A percentile compares a stretch with the other conserved stretches of the same genome.
Conservation (phyloP, 495 filamentous ascomycete species). For the Lasiosphaeria ovina region DNA sequence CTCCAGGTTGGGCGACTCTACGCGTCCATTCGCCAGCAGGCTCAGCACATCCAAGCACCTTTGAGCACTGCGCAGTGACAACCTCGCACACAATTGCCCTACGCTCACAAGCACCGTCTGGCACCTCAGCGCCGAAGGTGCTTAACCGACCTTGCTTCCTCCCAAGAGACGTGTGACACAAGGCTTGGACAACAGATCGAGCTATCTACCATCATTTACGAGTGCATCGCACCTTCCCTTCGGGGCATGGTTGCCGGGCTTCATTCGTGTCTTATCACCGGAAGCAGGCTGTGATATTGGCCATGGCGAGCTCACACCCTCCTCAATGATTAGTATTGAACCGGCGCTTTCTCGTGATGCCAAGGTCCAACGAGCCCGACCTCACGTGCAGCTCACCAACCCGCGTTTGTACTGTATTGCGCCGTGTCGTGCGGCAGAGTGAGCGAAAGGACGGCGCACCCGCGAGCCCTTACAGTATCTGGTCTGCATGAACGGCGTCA, state of each 20-base stretch:
- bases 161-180: constrained; percentile 7
- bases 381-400: background rate
- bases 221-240: constrained; percentile 23
- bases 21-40: constrained; percentile 16
- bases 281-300: background rate
- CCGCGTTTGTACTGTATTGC: background rate
- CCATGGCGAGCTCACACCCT: background rate
- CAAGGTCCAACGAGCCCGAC: background rate
- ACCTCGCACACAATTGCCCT: constrained; percentile 3
- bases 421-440: background rate
- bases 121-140: constrained; percentile 7
- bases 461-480: background rate
- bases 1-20: constrained; percentile 13
- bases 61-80: constrained; percentile 7
- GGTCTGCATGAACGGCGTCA: constrained; percentile 6
- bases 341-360: background rate
- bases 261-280: constrained; percentile 7
- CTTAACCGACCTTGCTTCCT: background rate
- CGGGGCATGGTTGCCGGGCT: constrained; percentile 20
- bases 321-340: background rate
- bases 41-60: background rate
- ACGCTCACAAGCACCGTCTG: background rate
- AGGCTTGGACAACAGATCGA: constrained; percentile 11
- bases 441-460: background rate
- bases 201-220: constrained; percentile 3